phyloP scores from a whole-genome alignment of 1,139 yeast species.

The Lodderomyces jiufengensis region DNA sequence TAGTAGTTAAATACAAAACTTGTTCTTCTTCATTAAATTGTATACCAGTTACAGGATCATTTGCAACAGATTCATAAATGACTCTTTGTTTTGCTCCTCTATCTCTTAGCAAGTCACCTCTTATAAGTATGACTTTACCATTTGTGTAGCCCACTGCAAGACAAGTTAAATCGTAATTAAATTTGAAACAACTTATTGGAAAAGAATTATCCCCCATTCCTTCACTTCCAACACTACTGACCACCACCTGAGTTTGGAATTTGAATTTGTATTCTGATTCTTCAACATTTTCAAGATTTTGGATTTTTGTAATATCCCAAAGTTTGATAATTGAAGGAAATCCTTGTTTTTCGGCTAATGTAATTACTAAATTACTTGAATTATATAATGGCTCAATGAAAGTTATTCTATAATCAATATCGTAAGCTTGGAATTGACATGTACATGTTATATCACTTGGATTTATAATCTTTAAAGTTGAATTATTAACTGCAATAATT shows the following conservation, averaged over 20 bases:
- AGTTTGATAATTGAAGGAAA: conserved; percentile 62
- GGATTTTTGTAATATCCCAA: conserved; percentile 62
- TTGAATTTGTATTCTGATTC: conserved; percentile 21
- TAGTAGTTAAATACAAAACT: conserved; percentile 58
- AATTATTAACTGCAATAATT: conserved; percentile 55
- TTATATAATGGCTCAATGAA: conserved; percentile 43
- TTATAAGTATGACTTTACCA: conserved; percentile 74
- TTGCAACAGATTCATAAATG: conserved; percentile 52
- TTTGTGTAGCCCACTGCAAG: conserved; percentile 83
- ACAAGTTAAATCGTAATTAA: conserved; percentile 56
- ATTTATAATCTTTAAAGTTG: conserved; percentile 54
- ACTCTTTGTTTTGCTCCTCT: conserved; percentile 85
- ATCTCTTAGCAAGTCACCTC: conserved; percentile 88
- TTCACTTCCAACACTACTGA: conserved; percentile 3
- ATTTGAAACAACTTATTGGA: conserved; percentile 67
- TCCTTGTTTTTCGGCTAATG: conserved; percentile 75
- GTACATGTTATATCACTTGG: conserved; percentile 24
- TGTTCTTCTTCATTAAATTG: conserved; percentile 44
- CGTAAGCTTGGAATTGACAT: conserved; percentile 60
- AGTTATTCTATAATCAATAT: conserved; percentile 59
- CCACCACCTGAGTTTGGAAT: conserved; percentile 12
- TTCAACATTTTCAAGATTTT: conserved; percentile 26
- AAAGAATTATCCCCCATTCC: conserved; percentile 54
- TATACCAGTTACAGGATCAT: conserved; percentile 80
- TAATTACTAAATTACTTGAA: conserved; percentile 49